phyloP scores from a whole-genome alignment of 768 basidiomycete genomes.

The Pholiota conissans region DNA sequence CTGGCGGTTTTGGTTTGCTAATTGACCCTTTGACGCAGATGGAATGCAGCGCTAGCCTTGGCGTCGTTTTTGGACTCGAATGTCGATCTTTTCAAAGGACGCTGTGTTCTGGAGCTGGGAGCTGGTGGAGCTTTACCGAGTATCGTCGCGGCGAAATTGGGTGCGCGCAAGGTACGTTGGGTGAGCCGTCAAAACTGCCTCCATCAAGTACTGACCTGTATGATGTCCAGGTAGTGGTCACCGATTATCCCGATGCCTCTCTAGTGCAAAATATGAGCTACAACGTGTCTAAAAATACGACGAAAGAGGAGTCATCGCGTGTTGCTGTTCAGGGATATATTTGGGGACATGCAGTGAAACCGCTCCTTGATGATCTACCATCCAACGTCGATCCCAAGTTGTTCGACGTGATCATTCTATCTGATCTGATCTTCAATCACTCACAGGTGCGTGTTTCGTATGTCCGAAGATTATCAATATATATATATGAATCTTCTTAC shows the following conservation, averaged over 20 bases:
- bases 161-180: conserved; percentile 60
- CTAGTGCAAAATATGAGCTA: conserved; percentile 73
- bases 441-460: conserved; percentile 64
- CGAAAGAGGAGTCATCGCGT: conserved; percentile 33
- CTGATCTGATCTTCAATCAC: conserved; percentile 94
- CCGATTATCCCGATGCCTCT: conserved; percentile 86
- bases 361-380: conserved; percentile 37
- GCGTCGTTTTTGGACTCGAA: conserved; percentile 68
- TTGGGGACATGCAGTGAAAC: conserved; percentile 66
- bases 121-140: conserved; percentile 92
- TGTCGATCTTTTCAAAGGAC: conserved; percentile 41
- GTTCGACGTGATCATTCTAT: conserved; percentile 85
- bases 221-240: conserved; percentile 65
- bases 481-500: not conserved
- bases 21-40: conserved; percentile 56
- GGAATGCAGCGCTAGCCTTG: conserved; percentile 78
- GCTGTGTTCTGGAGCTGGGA: conserved; percentile 80
- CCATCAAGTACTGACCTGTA: not conserved
- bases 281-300: conserved; percentile 67
- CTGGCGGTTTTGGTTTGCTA: too few species aligned
- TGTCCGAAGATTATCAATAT: not conserved
- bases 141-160: conserved; percentile 69
- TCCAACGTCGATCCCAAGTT: conserved; percentile 16
- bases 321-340: conserved; percentile 61
- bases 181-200: not conserved